Base-by-base conservation (phyloP, 2,329 filamentous ascomycete genomes). In the Xylariaceae sp. region DNA sequence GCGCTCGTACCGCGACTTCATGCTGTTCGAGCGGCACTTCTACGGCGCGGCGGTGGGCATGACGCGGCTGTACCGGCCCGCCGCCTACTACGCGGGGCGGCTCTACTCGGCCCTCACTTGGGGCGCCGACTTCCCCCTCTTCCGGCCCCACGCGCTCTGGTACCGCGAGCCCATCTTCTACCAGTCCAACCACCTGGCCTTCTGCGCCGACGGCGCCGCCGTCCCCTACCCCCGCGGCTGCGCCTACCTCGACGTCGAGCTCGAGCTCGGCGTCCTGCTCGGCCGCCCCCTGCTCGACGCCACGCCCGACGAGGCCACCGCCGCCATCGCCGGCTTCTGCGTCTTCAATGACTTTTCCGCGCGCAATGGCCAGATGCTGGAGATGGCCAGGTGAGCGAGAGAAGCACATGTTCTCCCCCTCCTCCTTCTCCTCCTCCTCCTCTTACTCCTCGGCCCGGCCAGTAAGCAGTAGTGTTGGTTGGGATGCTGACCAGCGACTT, bases 21-120 rank as follows among this genome's bases (percentile, higher is more conserved):
- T 52, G 49, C 49, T 52, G 9, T 52, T 52, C 17, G 46, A 50
- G 34, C 35, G 35, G 2, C 49, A 52, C 32, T 52, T 49, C 43
- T 45, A 46, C 35, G 38, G 39, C 32, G 45, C 41, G 5, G 45
- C 46, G 2, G 16, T 46, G 18, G 49, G 49, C 26, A 40, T 51
- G 33, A 45, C 41, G 5, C 30, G 35, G 17, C 39, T 50, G 26
- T 50, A 45, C 22, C 39, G 36, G 3, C 46, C 45, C 2, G 16
- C 35, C 8, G 40, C 26, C 3, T 30, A 45, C 14, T 24, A 13
- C 12, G 14, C 46, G 10, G 42, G 23, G 19, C 27, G 33, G 7
- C 16, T 46, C 2, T 50, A 38, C 35, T 31, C 32, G 8, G 9
- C 19, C 13, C 3, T 42, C 5, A 51, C 47, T 11, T 43, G 45